Base-by-base conservation (phyloP, 805 yeast genomes). In the Ogataea methylovora region DNA sequence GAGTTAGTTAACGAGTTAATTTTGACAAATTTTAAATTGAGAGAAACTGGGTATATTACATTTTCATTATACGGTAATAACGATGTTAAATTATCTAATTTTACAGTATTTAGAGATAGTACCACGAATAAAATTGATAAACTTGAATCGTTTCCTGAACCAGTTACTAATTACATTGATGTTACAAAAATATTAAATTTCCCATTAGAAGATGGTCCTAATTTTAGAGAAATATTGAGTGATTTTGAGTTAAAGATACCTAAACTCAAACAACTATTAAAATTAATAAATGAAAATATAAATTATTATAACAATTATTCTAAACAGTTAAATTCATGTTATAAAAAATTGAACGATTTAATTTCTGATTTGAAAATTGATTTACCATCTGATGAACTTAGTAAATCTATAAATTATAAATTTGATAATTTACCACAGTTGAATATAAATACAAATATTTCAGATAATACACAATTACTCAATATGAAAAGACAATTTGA, bases 201-300 rank as follows among this genome's bases (percentile, higher is more conserved):
- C n/a, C 46, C 57, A 0, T 37, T 53, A 56, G 46, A 61, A 39
- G 65, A 67, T 52, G 71, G 62, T 5, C 63, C 64, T 2, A 37
- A 44, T 5, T 55, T 58, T 27, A 41, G 64, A 34, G 54, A 49
- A 16, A 39, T 57, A 1, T 26, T 59, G 11, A 34, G 35, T 12
- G 47, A 45, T 14, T 56, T 47, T 27, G 64, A 59, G 35, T 29
- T 32, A 10, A 42, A 41, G 28, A 49, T 51, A 2, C 44, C 52
- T 5, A 41, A 42, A 21, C 23, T 51, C 24, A 45, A 41, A 15
- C 42, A 33, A 20, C 35, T 43, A 9, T 29, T 45, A 5, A 48
- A 44, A 27, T 23, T 26, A 16, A 37, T 43, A 4, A 34, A 34
- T 14, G 54, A 44, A 3, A 40, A 36, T 16, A 32, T 46, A 5